Conservation (phyloP, 1,284 basidiomycete species). For the Caloboletus firmus region DNA sequence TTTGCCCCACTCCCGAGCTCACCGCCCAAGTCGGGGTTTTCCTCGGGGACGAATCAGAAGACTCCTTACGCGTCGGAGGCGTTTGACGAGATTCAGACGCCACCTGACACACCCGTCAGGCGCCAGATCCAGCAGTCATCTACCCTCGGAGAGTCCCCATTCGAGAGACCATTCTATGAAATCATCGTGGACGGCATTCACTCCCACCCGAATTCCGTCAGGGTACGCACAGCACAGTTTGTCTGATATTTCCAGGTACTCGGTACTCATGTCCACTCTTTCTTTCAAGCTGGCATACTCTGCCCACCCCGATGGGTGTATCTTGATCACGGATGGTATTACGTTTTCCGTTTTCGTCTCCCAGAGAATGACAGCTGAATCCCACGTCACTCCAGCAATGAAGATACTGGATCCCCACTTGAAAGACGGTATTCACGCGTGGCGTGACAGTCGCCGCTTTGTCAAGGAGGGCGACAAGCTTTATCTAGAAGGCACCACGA, state of each 20-base stretch:
- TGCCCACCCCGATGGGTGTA: constrained; percentile 79
- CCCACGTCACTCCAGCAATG: constrained; percentile 54
- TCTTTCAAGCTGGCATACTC: constrained; percentile 73
- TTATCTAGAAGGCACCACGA: constrained; percentile 81
- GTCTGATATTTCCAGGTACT: background rate
- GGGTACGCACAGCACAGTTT: constrained; percentile 48
- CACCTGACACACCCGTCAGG: constrained; percentile 55
- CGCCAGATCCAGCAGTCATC: constrained; percentile 26
- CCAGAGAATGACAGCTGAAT: background rate
- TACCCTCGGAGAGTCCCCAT: constrained; percentile 39
- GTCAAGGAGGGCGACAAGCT: constrained; percentile 81
- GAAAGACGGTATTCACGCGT: constrained; percentile 81
- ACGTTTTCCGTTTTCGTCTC: background rate
- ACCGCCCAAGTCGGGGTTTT: constrained; percentile 5
- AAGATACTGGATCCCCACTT: constrained; percentile 84
- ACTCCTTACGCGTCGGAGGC: constrained; percentile 52
- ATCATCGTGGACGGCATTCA: constrained; percentile 91
- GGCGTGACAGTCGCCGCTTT: constrained; percentile 79
- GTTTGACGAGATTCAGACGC: constrained; percentile 59
- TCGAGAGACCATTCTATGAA: constrained; percentile 80
- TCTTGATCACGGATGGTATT: constrained; percentile 85
- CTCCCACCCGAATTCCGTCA: constrained; percentile 86
- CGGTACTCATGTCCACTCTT: constrained; percentile 3
- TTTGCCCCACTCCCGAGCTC: constrained; percentile 31
- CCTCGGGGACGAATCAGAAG: constrained; percentile 9